Conservation (phyloP, 2,329 filamentous ascomycete genomes). For the Phialocephala sp. region DNA sequence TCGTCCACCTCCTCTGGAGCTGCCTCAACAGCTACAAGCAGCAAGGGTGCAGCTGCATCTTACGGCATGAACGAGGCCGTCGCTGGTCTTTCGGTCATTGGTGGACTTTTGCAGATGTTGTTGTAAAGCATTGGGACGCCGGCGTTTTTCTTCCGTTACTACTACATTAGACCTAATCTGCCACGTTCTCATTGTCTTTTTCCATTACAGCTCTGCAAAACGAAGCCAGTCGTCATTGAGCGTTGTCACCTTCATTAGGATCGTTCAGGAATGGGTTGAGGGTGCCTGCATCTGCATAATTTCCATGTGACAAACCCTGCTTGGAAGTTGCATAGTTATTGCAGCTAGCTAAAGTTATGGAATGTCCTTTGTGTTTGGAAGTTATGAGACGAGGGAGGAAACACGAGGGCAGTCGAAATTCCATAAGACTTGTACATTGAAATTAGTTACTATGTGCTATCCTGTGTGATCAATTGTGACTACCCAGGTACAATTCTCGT, state of each 20-base stretch:
- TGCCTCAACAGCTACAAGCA: slow-evolving; percentile 30
- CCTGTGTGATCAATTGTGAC: neutral
- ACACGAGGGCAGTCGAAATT: neutral
- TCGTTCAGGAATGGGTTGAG: slow-evolving; percentile 18
- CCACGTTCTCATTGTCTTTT: slow-evolving; percentile 43
- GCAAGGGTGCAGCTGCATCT: slow-evolving; percentile 46
- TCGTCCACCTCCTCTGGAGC: slow-evolving; percentile 34
- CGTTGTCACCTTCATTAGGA: slow-evolving; percentile 34
- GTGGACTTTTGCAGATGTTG: slow-evolving; percentile 50
- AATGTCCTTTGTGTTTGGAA: slow-evolving; percentile 3
- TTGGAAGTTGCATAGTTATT: slow-evolving; percentile 8
- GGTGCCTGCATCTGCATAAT: slow-evolving; percentile 13
- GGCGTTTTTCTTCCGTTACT: slow-evolving; percentile 43
- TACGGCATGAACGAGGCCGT: slow-evolving; percentile 45
- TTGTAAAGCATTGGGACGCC: slow-evolving; percentile 48
- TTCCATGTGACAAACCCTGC: slow-evolving; percentile 9
- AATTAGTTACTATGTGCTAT: neutral
- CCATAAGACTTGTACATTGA: slow-evolving; percentile 13
- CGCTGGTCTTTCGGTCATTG: slow-evolving; percentile 51
- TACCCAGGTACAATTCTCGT: neutral
- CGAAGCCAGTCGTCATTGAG: slow-evolving; percentile 34
- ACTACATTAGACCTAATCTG: slow-evolving; percentile 45
- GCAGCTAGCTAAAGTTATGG: slow-evolving; percentile 3
- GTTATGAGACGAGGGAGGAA: neutral
- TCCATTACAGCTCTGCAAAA: slow-evolving; percentile 31